A percentile compares a stretch with the other conserved stretches of the same genome.
phyloP scores from a whole-genome alignment of 345 rosid genomes.

The Erodium maritimum region DNA sequence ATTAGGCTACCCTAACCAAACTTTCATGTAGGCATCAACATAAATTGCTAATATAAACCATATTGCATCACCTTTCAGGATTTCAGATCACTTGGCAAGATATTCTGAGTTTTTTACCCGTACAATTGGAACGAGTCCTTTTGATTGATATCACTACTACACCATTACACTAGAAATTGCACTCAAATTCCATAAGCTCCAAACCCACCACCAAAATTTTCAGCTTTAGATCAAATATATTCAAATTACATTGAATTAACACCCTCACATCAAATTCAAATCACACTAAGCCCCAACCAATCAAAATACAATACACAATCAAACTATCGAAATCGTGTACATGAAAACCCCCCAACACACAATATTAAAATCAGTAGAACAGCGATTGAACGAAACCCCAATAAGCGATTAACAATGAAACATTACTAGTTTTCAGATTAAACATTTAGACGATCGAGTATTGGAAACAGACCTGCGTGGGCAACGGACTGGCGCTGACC shows the following conservation, averaged over 20 bases:
- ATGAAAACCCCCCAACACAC: neutral
- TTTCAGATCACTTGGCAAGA: no score
- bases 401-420: no score
- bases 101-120: no score
- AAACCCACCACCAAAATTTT: no score
- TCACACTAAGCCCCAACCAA: neutral
- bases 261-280: neutral
- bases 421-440: neutral
- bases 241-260: neutral
- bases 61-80: no score
- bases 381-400: neutral
- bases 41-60: no score
- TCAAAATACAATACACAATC: neutral
- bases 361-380: neutral
- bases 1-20: no score
- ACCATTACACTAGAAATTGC: neutral
- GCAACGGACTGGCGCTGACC: slow-evolving; percentile 87
- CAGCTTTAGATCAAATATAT: neutral
- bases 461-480: slow-evolving; percentile 50
- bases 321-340: no score
- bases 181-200: neutral
- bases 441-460: no score
- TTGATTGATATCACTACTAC: neutral
- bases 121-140: neutral
- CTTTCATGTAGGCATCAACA: no score